A percentile compares a stretch with the other conserved stretches of the same genome.
Evolutionary conservation across 1,284 basidiomycete genomes (phyloP).

Genomic region (Sutorius eximius): DNA sequence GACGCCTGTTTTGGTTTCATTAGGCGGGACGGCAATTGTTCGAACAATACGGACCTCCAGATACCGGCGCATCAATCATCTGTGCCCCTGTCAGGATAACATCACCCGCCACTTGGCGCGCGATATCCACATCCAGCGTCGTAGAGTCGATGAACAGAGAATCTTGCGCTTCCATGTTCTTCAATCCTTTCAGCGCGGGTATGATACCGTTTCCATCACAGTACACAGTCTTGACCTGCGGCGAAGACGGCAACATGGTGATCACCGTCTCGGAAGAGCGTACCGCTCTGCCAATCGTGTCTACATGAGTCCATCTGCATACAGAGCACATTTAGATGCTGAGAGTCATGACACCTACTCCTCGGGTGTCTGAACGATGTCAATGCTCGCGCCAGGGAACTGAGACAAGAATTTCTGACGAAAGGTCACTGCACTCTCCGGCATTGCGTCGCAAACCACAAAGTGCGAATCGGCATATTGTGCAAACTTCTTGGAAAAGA

Average conservation of each 20-base stretch:
- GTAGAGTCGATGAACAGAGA: constrained; percentile 87
- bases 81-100: constrained; percentile 60
- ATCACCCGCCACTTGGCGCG: constrained; percentile 59
- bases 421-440: constrained; percentile 60
- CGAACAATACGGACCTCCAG: constrained; percentile 62
- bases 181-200: constrained; percentile 49
- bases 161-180: constrained; percentile 38
- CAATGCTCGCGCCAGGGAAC: constrained; percentile 58
- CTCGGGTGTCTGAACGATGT: constrained; percentile 60
- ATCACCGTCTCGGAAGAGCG: constrained; percentile 65
- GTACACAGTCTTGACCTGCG: constrained; percentile 78
- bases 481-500: constrained; percentile 67
- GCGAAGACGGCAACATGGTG: constrained; percentile 87
- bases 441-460: constrained; percentile 75
- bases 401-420: constrained; percentile 50
- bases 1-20: constrained; percentile 52
- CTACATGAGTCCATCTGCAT: constrained; percentile 8
- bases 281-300: constrained; percentile 49
- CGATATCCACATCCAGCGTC: constrained; percentile 77
- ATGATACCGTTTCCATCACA: constrained; percentile 57
- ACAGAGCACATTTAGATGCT: constrained; percentile 4
- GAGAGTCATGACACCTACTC: constrained; percentile 50
- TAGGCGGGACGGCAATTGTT: neutral
- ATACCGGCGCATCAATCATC: constrained; percentile 91
- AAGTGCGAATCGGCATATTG: constrained; percentile 53